Conservation (phyloP, 176 grass and related monocot species). For the Ananas comosus region DNA sequence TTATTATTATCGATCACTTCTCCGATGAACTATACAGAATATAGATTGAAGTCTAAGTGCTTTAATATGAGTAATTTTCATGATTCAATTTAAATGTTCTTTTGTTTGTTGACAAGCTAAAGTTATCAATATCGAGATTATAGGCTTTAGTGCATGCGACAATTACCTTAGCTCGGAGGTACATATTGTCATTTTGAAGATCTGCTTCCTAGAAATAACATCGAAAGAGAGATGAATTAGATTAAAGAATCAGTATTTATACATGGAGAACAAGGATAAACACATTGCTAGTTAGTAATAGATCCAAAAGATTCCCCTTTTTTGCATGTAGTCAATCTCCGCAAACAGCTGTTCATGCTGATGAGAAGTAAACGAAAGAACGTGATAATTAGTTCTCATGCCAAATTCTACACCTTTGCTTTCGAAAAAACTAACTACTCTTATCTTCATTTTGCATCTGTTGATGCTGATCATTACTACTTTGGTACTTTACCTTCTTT, state of each 20-base stretch:
- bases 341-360: slow-evolving; percentile 63
- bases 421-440: too few relatives aligned
- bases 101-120: background rate
- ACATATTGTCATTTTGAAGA: slow-evolving; percentile 60
- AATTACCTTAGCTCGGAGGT: slow-evolving; percentile 52
- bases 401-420: too few relatives aligned
- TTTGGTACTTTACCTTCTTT: slow-evolving; percentile 35
- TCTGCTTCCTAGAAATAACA: slow-evolving; percentile 44
- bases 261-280: background rate
- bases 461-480: too few relatives aligned
- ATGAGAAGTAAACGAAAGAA: background rate
- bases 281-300: background rate
- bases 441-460: too few relatives aligned
- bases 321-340: slow-evolving; percentile 58
- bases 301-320: slow-evolving; percentile 35
- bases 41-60: too few relatives aligned
- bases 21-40: too few relatives aligned
- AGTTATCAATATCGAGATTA: too few relatives aligned
- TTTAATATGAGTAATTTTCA: too few relatives aligned
- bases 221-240: background rate
- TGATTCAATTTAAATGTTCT: background rate
- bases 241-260: background rate
- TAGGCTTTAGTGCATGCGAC: background rate
- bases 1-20: too few relatives aligned
- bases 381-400: background rate